phyloP scores from a whole-genome alignment of 352 stramenopile genomes.

The Globisporangium polare region DNA sequence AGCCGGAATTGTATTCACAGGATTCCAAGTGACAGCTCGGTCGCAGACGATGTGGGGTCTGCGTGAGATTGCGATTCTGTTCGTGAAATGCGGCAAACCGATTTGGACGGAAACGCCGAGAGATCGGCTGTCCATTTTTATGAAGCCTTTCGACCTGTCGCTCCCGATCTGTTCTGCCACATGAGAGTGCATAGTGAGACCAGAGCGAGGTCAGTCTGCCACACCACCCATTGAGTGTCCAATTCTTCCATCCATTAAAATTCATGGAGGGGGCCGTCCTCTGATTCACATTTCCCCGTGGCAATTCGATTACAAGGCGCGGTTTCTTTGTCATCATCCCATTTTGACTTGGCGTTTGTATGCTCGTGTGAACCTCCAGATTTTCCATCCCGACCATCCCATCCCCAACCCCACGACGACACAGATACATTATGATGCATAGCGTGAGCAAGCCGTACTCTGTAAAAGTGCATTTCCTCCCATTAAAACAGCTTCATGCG shows the following conservation, averaged over 20 bases:
- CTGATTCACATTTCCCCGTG: no score
- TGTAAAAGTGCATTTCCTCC: no score
- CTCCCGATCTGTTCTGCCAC: slow-evolving; percentile 9
- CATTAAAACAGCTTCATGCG: no score
- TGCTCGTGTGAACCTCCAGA: background rate
- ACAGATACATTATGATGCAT: no score
- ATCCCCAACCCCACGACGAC: no score
- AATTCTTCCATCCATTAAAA: slow-evolving; percentile 3
- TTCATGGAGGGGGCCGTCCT: no score
- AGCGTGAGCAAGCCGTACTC: no score
- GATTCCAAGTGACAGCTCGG: no score
- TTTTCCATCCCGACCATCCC: background rate
- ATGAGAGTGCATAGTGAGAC: background rate
- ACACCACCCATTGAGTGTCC: background rate
- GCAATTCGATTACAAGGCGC: background rate
- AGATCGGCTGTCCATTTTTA: no score
- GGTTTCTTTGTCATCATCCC: slow-evolving; percentile 2
- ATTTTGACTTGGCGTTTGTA: background rate
- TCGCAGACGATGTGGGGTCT: background rate
- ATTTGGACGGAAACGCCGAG: background rate
- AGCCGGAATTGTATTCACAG: no score
- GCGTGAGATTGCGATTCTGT: no score
- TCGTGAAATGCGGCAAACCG: background rate
- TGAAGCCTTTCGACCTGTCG: slow-evolving; percentile 31
- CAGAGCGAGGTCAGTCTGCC: background rate